Percentiles rank a stretch among this genome's conserved stretches.
These are phyloP conservation scores for Venturia aucupariae DNA, from an alignment of 2,329 filamentous ascomycete species.

Conservation along the genomic window DNA sequence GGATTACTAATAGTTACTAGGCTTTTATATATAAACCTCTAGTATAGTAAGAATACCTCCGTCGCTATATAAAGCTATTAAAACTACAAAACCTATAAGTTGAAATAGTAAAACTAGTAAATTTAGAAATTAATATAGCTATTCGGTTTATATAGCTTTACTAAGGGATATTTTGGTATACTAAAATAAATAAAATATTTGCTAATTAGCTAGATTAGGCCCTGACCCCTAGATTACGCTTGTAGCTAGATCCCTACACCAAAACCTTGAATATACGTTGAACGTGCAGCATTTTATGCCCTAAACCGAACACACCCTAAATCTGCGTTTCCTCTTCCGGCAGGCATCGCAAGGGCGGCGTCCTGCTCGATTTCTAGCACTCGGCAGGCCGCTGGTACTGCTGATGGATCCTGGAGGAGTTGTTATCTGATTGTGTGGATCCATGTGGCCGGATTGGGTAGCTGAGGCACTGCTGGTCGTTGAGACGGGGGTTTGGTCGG, in stretches of 20 bases:
- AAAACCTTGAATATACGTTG: not conserved
- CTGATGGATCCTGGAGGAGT: not conserved
- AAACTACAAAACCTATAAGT: not conserved
- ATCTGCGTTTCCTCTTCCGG: slow-evolving; percentile 52
- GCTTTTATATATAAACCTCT: not conserved
- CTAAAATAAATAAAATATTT: too few relatives aligned
- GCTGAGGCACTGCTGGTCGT: not conserved
- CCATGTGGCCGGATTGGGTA: not conserved
- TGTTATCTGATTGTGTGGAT: not conserved
- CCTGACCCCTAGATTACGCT: not conserved
- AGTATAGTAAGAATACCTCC: not conserved
- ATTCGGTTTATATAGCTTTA: too few relatives aligned
- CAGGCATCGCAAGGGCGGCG: slow-evolving; percentile 57
- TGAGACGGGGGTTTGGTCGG: too few relatives aligned
- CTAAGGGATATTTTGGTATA: too few relatives aligned
- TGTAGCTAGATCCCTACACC: not conserved
- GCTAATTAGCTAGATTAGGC: too few relatives aligned
- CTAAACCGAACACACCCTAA: too few relatives aligned
- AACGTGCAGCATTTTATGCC: too few relatives aligned
- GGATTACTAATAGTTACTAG: not conserved
- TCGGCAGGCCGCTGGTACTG: not conserved
- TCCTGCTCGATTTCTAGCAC: slow-evolving; percentile 17
- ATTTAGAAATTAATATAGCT: too few relatives aligned
- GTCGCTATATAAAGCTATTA: not conserved
- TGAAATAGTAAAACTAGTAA: not conserved